Conservation (phyloP, 1,284 basidiomycete species). For the Rhodotorula sp. region DNA sequence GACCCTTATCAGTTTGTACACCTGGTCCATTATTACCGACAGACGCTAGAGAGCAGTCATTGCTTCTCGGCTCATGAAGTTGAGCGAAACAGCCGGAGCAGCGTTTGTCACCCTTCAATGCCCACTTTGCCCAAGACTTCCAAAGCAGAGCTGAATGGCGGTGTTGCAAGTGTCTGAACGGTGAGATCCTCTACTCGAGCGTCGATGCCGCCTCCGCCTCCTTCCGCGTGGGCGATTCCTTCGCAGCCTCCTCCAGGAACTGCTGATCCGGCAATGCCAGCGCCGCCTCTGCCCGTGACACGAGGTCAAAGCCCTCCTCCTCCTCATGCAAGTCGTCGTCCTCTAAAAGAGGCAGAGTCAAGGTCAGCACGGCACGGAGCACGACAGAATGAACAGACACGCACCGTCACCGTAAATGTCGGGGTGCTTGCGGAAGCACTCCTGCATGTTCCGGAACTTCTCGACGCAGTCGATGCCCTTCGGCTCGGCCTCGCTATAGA, state of each 20-base stretch:
- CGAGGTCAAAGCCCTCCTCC: conserved; percentile 36
- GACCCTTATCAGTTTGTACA: no score
- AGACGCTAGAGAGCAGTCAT: neutral
- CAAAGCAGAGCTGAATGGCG: neutral
- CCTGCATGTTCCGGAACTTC: conserved; percentile 96
- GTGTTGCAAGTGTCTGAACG: neutral
- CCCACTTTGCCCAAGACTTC: no score
- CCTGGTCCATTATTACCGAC: neutral
- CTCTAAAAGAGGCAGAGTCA: no score
- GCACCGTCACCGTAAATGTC: conserved; percentile 90
- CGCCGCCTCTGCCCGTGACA: conserved; percentile 38
- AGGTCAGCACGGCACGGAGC: no score
- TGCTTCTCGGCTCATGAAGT: no score
- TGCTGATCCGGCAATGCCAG: conserved; percentile 31
- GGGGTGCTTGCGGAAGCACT: conserved; percentile 93
- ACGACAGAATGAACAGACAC: conserved; percentile 29
- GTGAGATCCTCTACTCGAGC: neutral
- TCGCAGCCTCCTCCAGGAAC: conserved; percentile 27
- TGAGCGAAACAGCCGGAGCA: no score
- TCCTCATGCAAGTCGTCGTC: conserved; percentile 11
- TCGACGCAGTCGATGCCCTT: conserved; percentile 98
- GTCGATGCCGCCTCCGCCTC: neutral
- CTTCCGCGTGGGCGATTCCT: conserved; percentile 13
- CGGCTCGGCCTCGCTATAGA: conserved; percentile 89
- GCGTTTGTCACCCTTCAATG: no score